Evolutionary conservation across 495 filamentous ascomycete genomes (phyloP).

Genomic region (Hypoxylon lenormandii): DNA sequence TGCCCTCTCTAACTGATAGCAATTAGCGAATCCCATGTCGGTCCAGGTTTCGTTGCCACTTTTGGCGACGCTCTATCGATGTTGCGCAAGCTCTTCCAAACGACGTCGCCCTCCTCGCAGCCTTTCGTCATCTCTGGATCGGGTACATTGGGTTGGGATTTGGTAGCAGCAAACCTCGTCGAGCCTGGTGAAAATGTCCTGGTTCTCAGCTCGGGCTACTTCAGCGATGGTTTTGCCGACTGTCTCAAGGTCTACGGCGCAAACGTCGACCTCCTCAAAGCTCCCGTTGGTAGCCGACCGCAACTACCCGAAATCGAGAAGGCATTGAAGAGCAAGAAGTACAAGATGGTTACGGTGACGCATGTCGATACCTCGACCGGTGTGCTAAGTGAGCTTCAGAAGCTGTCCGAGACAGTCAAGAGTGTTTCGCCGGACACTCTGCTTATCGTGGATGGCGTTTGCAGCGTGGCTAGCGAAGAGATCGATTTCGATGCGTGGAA

Average conservation of each 20-base stretch:
- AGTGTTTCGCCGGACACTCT: slow-evolving; percentile 89
- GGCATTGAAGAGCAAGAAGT: slow-evolving; percentile 85
- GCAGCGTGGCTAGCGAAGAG: slow-evolving; percentile 95
- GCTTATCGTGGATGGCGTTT: slow-evolving; percentile 93
- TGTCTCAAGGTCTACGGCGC: slow-evolving; percentile 92
- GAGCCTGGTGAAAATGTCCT: slow-evolving; percentile 90
- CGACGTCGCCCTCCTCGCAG: slow-evolving; percentile 80
- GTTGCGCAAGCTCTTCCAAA: slow-evolving; percentile 93
- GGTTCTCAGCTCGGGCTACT: slow-evolving; percentile 95
- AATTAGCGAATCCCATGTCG: slow-evolving; percentile 90
- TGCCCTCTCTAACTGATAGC: slow-evolving; percentile 21
- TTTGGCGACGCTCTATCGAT: slow-evolving; percentile 91
- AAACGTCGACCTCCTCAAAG: slow-evolving; percentile 86
- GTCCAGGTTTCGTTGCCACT: slow-evolving; percentile 83
- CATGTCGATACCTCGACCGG: slow-evolving; percentile 98
- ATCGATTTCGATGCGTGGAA: slow-evolving; percentile 95
- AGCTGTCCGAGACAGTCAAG: slow-evolving; percentile 82
- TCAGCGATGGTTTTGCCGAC: slow-evolving; percentile 92
- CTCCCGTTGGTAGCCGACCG: slow-evolving; percentile 88
- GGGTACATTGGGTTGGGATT: slow-evolving; percentile 95
- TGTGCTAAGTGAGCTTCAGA: slow-evolving; percentile 89
- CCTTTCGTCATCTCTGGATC: slow-evolving; percentile 94
- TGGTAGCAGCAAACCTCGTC: slow-evolving; percentile 88
- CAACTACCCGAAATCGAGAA: slow-evolving; percentile 86
- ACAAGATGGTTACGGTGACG: slow-evolving; percentile 92